Percentiles rank a stretch among this genome's conserved stretches.
Evolutionary conservation across 352 stramenopile genomes (phyloP).

Genomic region (Phytophthora parvispora): DNA sequence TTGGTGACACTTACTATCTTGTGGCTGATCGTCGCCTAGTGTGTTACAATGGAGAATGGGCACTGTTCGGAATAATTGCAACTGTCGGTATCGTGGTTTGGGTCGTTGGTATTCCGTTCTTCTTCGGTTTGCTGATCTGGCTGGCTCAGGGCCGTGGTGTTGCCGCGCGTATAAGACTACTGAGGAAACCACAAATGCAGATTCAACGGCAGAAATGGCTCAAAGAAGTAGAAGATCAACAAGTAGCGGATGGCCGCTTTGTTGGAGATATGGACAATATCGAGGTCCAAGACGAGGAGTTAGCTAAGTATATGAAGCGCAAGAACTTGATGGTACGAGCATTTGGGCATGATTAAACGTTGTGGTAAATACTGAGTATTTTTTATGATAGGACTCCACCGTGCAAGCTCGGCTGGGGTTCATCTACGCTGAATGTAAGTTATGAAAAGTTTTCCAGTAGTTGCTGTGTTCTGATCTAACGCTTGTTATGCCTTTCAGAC

Average conservation of each 20-base stretch:
- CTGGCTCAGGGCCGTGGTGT: slow-evolving; percentile 72
- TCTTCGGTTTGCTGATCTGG: slow-evolving; percentile 83
- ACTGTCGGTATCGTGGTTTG: slow-evolving; percentile 69
- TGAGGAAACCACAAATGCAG: slow-evolving; percentile 51
- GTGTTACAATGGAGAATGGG: slow-evolving; percentile 77
- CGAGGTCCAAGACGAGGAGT: slow-evolving; percentile 71
- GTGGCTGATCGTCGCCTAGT: slow-evolving; percentile 72
- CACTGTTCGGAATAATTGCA: slow-evolving; percentile 67
- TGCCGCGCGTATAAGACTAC: slow-evolving; percentile 50
- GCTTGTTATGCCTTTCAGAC: slow-evolving; percentile 41
- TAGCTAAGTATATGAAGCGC: slow-evolving; percentile 79
- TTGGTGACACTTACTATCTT: slow-evolving; percentile 69
- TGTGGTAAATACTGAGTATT: neutral
- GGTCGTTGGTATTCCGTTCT: slow-evolving; percentile 83
- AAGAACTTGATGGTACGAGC: slow-evolving; percentile 73
- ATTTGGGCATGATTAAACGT: neutral
- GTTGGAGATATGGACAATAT: slow-evolving; percentile 66
- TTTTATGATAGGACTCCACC: slow-evolving; percentile 59
- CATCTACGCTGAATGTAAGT: slow-evolving; percentile 83
- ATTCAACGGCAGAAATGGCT: slow-evolving; percentile 70
- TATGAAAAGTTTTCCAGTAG: too few species aligned
- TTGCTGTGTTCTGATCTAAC: too few species aligned
- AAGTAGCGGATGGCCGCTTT: slow-evolving; percentile 51
- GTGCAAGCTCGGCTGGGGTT: slow-evolving; percentile 76
- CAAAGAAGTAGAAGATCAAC: slow-evolving; percentile 61